Evolutionary conservation across 1,139 yeast species (phyloP).

Genomic region (Geotrichum armillariae): DNA sequence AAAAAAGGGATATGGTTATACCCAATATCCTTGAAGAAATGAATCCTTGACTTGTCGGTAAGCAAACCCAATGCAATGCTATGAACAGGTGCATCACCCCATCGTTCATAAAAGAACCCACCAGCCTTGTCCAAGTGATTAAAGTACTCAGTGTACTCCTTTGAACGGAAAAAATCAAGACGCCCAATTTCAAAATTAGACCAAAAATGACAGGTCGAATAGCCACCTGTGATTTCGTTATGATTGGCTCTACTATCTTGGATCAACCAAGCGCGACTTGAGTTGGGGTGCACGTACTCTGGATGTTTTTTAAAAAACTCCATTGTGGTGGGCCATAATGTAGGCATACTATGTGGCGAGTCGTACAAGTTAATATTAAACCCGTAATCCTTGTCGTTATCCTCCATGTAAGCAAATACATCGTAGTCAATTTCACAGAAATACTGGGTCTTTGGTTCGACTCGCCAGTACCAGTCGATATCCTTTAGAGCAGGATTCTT

Average conservation of each 20-base stretch:
- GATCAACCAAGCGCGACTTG: conserved; percentile 72
- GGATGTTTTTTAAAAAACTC: conserved; percentile 57
- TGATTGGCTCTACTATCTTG: conserved; percentile 49
- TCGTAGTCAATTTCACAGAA: conserved; percentile 71
- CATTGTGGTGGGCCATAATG: conserved; percentile 70
- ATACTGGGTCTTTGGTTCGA: conserved; percentile 73
- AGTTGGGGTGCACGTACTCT: conserved; percentile 62
- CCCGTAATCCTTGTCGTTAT: conserved; percentile 64
- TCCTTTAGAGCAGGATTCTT: conserved; percentile 59
- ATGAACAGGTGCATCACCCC: conserved; percentile 94
- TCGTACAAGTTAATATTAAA: conserved; percentile 69
- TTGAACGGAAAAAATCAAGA: conserved; percentile 72
- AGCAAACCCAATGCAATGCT: conserved; percentile 71
- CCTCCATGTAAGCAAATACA: conserved; percentile 71
- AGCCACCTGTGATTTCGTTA: conserved; percentile 55
- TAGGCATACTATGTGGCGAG: conserved; percentile 58
- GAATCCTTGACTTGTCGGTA: conserved; percentile 65
- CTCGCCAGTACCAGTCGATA: conserved; percentile 70
- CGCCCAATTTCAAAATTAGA: conserved; percentile 80
- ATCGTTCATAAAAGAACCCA: conserved; percentile 80
- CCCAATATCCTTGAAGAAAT: conserved; percentile 89
- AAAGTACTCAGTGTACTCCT: conserved; percentile 66
- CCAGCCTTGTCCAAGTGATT: conserved; percentile 65
- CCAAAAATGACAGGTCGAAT: conserved; percentile 88
- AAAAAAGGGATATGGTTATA: conserved; percentile 70